Evolutionary conservation across 495 filamentous ascomycete genomes (phyloP), one percentile per base, ranked within the genome.

Genomic region (Xylaria palmicola): DNA sequence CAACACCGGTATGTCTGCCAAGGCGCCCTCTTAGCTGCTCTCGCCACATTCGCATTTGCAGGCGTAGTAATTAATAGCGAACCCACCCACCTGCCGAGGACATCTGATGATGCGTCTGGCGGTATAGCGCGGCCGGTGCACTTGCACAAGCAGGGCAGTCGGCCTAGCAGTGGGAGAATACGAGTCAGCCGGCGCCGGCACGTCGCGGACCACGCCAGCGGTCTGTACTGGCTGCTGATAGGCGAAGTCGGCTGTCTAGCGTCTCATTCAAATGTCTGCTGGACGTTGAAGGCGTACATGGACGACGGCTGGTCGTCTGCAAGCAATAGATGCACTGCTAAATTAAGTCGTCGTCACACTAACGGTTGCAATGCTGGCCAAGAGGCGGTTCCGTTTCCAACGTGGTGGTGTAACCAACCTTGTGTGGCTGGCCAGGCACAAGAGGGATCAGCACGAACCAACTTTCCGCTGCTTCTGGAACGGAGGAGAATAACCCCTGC

Each of bases 361-460:
- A 30, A 44, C 26, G 4, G 15, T 34, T 32, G 24, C 53, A 27
- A 44, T 34, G 48, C 24, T 22, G 22, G 37, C 53, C 37, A 56
- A 56, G 53, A 56, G 53, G n/a, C 53, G 53, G 26, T 56, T 34
- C 27, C n/a, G 44, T 44, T 32, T 43, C 52, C 39, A 56, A 44
- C 39, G 22, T 13, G 29, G 53, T 39, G 39, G n/a, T 56, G 53
- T 56, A 56, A 49, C 55, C 55, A n/a, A n/a, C 44, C 51, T 54
- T 58, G 29, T 48, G 19, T 3, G 29, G 19, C 55, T 43, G 55
- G 55, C 30, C 55, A 58, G 44, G 55, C 30, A 58, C 55, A 34
- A 49, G 30, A 41, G 50, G 40, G 34, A 59, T 27, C 43, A 40
- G 51, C 20, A 59, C 34, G 29, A 49, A 24, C 56, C 43, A 51